Percentiles rank a stretch among this genome's conserved stretches.
phyloP scores from a whole-genome alignment of 352 stramenopile species.

The Phytophthora meadii region DNA sequence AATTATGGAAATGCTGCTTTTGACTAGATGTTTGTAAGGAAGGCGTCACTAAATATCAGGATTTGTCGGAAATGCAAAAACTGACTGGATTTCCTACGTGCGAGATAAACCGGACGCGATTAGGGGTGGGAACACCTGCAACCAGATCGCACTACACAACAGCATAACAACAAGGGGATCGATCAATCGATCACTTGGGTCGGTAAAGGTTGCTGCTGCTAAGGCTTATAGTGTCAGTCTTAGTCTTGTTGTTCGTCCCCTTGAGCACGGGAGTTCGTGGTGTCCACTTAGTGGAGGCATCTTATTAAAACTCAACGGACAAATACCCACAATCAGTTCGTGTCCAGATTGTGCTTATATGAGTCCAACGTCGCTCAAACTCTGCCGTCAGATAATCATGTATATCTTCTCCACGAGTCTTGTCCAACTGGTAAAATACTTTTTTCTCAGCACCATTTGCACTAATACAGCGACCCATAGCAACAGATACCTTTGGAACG shows the following conservation, averaged over 20 bases:
- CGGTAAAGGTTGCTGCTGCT: background rate
- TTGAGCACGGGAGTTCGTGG: background rate
- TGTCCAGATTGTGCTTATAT: background rate
- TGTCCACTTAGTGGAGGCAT: background rate
- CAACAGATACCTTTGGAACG: background rate
- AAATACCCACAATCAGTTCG: background rate
- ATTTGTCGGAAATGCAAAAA: constrained; percentile 8
- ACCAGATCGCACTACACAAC: background rate
- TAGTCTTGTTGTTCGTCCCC: background rate
- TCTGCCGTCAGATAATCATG: no score
- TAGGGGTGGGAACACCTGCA: constrained; percentile 25
- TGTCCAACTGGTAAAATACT: background rate
- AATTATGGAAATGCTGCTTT: background rate
- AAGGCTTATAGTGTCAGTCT: background rate
- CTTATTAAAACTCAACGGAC: background rate
- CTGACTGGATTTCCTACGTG: constrained; percentile 44
- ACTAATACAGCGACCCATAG: no score
- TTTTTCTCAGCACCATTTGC: constrained; percentile 26
- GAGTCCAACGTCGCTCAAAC: constrained; percentile 20
- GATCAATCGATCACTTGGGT: background rate
- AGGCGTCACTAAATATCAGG: background rate
- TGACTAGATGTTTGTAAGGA: no score
- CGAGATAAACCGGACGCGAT: constrained; percentile 7
- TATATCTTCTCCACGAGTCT: background rate
- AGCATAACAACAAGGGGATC: background rate